Conservation (phyloP, 305 asterid genomes). For the Plantago lanceolata region DNA sequence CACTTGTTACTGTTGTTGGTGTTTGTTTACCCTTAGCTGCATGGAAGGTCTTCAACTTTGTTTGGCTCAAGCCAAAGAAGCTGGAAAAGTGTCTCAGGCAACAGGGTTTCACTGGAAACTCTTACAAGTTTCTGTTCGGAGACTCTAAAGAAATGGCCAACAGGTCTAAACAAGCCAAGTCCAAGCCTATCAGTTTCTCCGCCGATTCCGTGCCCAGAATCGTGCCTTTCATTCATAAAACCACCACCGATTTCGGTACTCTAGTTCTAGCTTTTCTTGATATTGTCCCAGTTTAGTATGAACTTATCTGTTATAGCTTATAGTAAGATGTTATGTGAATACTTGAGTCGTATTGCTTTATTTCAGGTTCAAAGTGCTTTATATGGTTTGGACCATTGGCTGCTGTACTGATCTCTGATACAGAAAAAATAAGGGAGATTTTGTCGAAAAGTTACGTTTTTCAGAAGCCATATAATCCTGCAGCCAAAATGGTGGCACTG, state of each 20-base stretch:
- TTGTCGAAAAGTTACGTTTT: slow-evolving; percentile 28
- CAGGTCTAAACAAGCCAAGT: slow-evolving; percentile 33
- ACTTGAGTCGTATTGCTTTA: too few species aligned
- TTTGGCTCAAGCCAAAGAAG: slow-evolving; percentile 45
- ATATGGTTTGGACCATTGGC: slow-evolving; percentile 38
- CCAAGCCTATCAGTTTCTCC: slow-evolving; percentile 33
- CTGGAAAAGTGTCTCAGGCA: slow-evolving; percentile 40
- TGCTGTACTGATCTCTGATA: slow-evolving; percentile 22
- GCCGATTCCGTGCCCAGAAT: slow-evolving; percentile 35
- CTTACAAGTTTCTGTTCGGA: slow-evolving; percentile 40
- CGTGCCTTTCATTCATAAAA: slow-evolving; percentile 29
- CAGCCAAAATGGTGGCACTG: slow-evolving; percentile 20
- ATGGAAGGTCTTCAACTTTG: slow-evolving; percentile 35
- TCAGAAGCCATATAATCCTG: slow-evolving; percentile 31
- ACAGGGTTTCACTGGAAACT: slow-evolving; percentile 41
- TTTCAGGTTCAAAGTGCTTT: slow-evolving; percentile 34
- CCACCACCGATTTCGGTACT: slow-evolving; percentile 31
- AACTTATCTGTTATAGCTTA: too few species aligned
- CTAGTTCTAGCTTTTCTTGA: not conserved
- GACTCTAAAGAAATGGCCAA: slow-evolving; percentile 34
- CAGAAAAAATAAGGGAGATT: slow-evolving; percentile 34
- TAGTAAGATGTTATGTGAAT: too few species aligned
- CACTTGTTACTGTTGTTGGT: too few species aligned
- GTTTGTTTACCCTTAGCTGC: not conserved
- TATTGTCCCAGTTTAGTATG: not conserved